Percentiles rank a stretch among this genome's conserved stretches.
These are phyloP conservation scores for Cystobasidium onofrii DNA, from an alignment of 768 basidiomycete genomes.

Conservation along the genomic window DNA sequence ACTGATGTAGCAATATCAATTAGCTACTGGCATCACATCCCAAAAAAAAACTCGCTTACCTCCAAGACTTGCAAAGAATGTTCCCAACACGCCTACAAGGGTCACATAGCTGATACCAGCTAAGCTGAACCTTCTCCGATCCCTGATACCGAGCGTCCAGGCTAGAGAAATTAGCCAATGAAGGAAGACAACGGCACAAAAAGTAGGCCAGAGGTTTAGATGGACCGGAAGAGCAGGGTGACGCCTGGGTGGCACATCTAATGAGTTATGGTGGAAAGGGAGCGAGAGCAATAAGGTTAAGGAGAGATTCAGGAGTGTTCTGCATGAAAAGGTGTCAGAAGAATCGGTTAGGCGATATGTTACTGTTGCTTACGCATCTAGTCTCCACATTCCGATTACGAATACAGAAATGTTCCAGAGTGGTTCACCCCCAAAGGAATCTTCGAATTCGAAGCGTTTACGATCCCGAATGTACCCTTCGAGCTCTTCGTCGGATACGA, in stretches of 20 bases:
- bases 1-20: background rate
- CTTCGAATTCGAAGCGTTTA: slow-evolving; percentile 38
- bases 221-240: slow-evolving; percentile 35
- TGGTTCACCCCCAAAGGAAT: slow-evolving; percentile 34
- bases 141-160: slow-evolving; percentile 33
- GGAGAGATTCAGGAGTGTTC: slow-evolving; percentile 38
- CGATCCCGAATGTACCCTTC: slow-evolving; percentile 31
- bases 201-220: slow-evolving; percentile 36
- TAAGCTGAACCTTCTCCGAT: slow-evolving; percentile 16
- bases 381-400: slow-evolving; percentile 37
- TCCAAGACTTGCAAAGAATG: slow-evolving; percentile 24
- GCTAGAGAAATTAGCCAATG: slow-evolving; percentile 32
- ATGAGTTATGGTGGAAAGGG: slow-evolving; percentile 37
- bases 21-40: background rate
- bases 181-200: slow-evolving; percentile 8
- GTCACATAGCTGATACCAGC: slow-evolving; percentile 33
- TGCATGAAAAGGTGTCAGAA: background rate
- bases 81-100: slow-evolving; percentile 2
- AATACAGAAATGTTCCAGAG: slow-evolving; percentile 38
- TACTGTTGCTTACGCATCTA: slow-evolving; percentile 34
- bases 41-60: background rate
- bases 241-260: background rate
- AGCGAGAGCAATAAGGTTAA: slow-evolving; percentile 40
- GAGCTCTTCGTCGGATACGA: background rate
- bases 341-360: background rate